A percentile compares a stretch with the other conserved stretches of the same genome.
Conservation (phyloP, 306 rosid genomes). For the Malus sieversii region DNA sequence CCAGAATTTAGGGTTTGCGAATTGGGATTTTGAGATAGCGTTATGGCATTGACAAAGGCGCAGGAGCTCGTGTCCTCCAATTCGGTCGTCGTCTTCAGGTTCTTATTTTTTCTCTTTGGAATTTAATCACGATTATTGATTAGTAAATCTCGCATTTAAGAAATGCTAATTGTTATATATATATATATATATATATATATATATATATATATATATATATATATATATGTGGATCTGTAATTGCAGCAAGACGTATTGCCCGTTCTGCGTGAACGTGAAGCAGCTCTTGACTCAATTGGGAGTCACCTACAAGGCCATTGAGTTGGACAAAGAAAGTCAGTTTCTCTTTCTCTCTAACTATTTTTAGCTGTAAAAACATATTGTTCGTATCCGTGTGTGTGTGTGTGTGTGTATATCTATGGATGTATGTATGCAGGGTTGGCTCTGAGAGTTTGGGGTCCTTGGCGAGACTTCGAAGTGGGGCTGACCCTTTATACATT, state of each 20-base stretch:
- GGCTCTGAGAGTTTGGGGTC: too few relatives aligned
- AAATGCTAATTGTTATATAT: not conserved
- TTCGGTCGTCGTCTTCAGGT: conserved; percentile 79
- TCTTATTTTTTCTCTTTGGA: not conserved
- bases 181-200: too few relatives aligned
- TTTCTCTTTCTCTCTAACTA: not conserved
- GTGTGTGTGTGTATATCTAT: too few relatives aligned
- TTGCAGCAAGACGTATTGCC: conserved; percentile 15
- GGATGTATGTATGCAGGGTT: too few relatives aligned
- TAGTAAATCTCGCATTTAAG: not conserved
- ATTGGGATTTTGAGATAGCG: not conserved
- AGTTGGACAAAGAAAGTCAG: conserved; percentile 10
- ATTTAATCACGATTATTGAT: not conserved
- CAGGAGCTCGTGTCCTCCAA: conserved; percentile 70
- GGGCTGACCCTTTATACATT: too few relatives aligned
- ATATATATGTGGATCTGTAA: not conserved
- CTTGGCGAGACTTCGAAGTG: too few relatives aligned
- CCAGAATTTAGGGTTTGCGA: not conserved
- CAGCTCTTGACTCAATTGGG: conserved; percentile 3
- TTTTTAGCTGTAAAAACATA: not conserved
- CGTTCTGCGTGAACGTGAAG: conserved; percentile 6
- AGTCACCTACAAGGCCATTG: conserved; percentile 1
- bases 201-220: too few relatives aligned
- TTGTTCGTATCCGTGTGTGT: too few relatives aligned
- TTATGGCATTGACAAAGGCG: conserved; percentile 74